Evolutionary conservation across 1,284 basidiomycete genomes (phyloP).

Genomic region (Puccinia triticina): DNA sequence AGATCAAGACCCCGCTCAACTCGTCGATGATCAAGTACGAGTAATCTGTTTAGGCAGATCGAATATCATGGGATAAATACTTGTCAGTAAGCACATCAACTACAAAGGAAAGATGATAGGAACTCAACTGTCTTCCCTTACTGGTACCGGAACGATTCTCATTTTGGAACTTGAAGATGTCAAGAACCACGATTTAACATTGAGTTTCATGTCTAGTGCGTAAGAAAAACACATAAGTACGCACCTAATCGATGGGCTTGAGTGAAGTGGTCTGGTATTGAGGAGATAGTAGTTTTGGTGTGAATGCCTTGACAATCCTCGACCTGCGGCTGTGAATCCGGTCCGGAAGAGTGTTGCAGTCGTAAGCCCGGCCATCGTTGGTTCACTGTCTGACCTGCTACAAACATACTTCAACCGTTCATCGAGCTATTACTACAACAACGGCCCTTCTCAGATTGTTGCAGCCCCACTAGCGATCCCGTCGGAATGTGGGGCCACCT

Average conservation of each 20-base stretch:
- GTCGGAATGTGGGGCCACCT: too few relatives aligned
- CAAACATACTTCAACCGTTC: too few relatives aligned
- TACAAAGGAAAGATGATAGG: neutral
- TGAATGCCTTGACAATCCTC: neutral
- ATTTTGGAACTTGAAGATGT: slow-evolving; percentile 15
- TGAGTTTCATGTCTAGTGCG: neutral
- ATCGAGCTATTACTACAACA: too few relatives aligned
- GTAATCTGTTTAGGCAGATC: neutral
- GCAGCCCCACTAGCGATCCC: too few relatives aligned
- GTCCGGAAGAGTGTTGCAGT: neutral
- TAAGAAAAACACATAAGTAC: too few relatives aligned
- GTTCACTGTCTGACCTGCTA: neutral
- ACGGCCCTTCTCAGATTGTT: too few relatives aligned
- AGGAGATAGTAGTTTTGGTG: neutral
- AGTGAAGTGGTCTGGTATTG: neutral
- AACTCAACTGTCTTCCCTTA: slow-evolving; percentile 34
- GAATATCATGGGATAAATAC: neutral
- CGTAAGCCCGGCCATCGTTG: neutral
- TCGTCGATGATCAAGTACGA: slow-evolving; percentile 34
- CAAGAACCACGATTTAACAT: neutral
- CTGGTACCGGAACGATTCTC: slow-evolving; percentile 43
- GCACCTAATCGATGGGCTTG: neutral
- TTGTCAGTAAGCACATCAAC: neutral
- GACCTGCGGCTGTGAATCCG: neutral
- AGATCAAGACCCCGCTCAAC: slow-evolving; percentile 14